These are phyloP conservation scores for Aspergillus sp. DNA, from an alignment of 2,329 filamentous ascomycete genomes.

Conservation along the genomic window DNA sequence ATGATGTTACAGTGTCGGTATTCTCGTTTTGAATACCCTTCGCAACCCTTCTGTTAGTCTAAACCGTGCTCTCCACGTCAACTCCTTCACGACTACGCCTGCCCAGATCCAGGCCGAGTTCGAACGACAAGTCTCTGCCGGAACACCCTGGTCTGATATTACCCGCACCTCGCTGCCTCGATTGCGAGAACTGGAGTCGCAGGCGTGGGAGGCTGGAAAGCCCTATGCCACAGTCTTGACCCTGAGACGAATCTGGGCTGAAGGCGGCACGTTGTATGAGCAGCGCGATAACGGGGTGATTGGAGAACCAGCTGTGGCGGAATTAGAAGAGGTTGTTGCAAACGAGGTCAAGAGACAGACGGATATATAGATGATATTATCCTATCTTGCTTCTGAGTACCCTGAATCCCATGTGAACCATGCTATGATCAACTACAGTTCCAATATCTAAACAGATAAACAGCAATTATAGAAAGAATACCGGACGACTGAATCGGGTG, in stretches of 20 bases:
- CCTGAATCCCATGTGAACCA: too few relatives aligned
- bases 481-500: conserved; percentile 1
- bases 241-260: conserved; percentile 65
- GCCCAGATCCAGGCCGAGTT: conserved; percentile 62
- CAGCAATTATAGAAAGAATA: background rate
- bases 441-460: background rate
- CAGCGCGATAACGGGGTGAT: conserved; percentile 62
- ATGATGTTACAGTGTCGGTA: conserved; percentile 53
- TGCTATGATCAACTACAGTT: background rate
- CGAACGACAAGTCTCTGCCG: conserved; percentile 57
- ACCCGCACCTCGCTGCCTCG: conserved; percentile 50
- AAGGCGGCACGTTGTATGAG: conserved; percentile 67
- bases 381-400: too few relatives aligned
- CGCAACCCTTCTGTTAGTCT: conserved; percentile 50
- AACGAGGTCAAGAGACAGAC: conserved; percentile 2
- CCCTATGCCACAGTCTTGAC: conserved; percentile 55
- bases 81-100: conserved; percentile 66
- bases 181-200: conserved; percentile 54
- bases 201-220: conserved; percentile 52
- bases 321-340: conserved; percentile 45
- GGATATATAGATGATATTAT: background rate
- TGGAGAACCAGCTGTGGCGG: conserved; percentile 50
- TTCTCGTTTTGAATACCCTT: conserved; percentile 59
- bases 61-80: conserved; percentile 59
- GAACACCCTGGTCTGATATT: conserved; percentile 49